A percentile compares a stretch with the other conserved stretches of the same genome.
Evolutionary conservation across 192 early-diverging fungal genomes (phyloP).

Genomic region (Spinellus fusiger): DNA sequence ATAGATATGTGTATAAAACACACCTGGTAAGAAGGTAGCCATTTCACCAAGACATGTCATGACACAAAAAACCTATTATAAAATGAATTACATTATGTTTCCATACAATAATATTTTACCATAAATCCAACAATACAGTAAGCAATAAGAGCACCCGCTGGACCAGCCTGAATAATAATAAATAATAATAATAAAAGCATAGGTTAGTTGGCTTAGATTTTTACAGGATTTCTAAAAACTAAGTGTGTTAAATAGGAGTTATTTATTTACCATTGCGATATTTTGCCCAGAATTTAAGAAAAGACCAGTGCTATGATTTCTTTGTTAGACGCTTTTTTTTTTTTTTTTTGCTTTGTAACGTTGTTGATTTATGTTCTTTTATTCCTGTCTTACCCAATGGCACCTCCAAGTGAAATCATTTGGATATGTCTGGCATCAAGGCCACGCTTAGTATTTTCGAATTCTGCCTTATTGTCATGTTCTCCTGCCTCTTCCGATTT

Average conservation of each 20-base stretch:
- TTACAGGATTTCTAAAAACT: neutral
- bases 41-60: constrained; percentile 84
- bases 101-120: neutral
- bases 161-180: constrained; percentile 45
- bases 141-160: constrained; percentile 63
- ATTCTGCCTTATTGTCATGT: neutral
- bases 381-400: constrained; percentile 29
- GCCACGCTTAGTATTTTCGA: constrained; percentile 5
- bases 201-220: no score
- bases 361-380: no score
- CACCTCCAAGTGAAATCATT: constrained; percentile 31
- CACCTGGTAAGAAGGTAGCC: constrained; percentile 69
- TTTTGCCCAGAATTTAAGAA: constrained; percentile 65
- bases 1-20: neutral
- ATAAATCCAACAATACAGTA: constrained; percentile 39
- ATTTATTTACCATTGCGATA: constrained; percentile 35
- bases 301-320: constrained; percentile 49
- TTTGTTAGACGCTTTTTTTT: neutral
- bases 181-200: neutral
- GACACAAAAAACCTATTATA: constrained; percentile 54
- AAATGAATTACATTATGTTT: neutral
- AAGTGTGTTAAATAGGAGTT: neutral
- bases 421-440: constrained; percentile 27
- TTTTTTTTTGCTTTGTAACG: no score
- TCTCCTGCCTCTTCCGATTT: no score